Conservation (phyloP, 2,329 filamentous ascomycete species). For the Pestalotiopsis sp. region DNA sequence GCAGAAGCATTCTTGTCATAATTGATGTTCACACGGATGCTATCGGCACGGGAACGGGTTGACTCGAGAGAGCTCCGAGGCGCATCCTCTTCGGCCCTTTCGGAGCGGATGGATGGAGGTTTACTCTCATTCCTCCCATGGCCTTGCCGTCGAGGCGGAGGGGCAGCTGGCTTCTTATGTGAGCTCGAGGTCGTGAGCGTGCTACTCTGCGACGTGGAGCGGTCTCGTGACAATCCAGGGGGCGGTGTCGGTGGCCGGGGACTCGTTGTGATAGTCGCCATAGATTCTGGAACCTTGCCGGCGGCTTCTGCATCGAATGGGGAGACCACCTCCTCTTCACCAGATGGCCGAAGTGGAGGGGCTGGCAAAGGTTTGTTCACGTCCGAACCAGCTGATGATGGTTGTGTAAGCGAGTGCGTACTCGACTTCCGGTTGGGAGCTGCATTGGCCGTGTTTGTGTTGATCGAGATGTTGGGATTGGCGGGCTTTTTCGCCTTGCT, state of each 20-base stretch:
- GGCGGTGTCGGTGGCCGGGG: constrained; percentile 43
- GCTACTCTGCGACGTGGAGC: constrained; percentile 31
- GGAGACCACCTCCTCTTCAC: constrained; percentile 52
- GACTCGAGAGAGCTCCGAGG: constrained; percentile 56
- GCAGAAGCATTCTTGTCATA: constrained; percentile 22
- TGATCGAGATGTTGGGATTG: constrained; percentile 16
- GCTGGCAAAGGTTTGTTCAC: constrained; percentile 66
- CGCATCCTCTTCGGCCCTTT: constrained; percentile 38
- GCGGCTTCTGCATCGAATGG: constrained; percentile 57
- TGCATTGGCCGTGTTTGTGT: constrained; percentile 23
- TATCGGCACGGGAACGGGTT: constrained; percentile 47
- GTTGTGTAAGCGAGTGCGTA: constrained; percentile 24
- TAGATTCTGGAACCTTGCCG: constrained; percentile 50
- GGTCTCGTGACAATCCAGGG: constrained; percentile 34
- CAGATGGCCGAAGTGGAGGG: constrained; percentile 47
- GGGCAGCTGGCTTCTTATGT: constrained; percentile 46
- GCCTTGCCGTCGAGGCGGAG: constrained; percentile 53
- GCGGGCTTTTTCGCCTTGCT: constrained; percentile 27
- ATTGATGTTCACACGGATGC: constrained; percentile 41
- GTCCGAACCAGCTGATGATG: constrained; percentile 46
- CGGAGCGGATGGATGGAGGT: constrained; percentile 21
- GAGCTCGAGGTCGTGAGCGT: constrained; percentile 36
- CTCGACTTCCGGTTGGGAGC: constrained; percentile 20
- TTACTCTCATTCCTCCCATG: constrained; percentile 51
- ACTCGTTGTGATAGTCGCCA: constrained; percentile 34